A percentile compares a stretch with the other conserved stretches of the same genome.
phyloP scores from a whole-genome alignment of 192 early-diverging fungal genomes.

The Coemansia sp. region DNA sequence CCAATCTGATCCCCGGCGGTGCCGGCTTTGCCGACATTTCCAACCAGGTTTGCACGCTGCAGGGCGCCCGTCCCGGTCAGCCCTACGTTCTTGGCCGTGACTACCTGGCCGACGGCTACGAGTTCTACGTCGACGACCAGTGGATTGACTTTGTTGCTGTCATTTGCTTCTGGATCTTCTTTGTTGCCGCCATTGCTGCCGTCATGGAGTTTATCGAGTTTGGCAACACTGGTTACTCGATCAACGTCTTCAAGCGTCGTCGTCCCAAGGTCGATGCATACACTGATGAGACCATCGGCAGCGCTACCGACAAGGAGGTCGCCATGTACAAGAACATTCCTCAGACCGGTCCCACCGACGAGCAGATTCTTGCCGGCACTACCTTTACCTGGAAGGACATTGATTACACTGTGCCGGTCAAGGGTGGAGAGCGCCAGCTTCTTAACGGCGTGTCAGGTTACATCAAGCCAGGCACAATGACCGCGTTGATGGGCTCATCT shows the following conservation, averaged over 20 bases:
- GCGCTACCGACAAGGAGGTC: conserved; percentile 19
- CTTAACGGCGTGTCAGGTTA: conserved; percentile 66
- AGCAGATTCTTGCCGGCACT: conserved; percentile 53
- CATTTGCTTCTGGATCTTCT: conserved; percentile 38
- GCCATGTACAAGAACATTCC: conserved; percentile 13
- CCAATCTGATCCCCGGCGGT: conserved; percentile 53
- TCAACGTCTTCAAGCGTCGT: conserved; percentile 55
- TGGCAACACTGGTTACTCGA: too few relatives aligned
- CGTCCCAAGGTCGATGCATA: conserved; percentile 20
- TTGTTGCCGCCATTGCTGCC: conserved; percentile 27
- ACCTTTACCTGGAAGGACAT: conserved; percentile 67
- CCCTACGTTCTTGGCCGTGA: conserved; percentile 59
- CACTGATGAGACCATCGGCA: conserved; percentile 5
- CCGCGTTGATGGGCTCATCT: conserved; percentile 73
- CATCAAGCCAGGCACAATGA: conserved; percentile 74
- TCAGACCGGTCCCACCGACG: conserved; percentile 29
- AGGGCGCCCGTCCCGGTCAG: conserved; percentile 57
- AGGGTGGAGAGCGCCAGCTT: conserved; percentile 55
- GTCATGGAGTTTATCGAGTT: conserved; percentile 66
- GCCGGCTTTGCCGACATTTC: conserved; percentile 45
- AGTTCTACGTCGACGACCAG: conserved; percentile 58
- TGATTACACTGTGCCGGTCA: conserved; percentile 57
- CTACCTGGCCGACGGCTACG: conserved; percentile 56
- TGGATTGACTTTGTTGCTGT: conserved; percentile 65
- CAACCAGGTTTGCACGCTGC: conserved; percentile 65